phyloP scores from a whole-genome alignment of 345 rosid species.

The Syzygium aqueum region DNA sequence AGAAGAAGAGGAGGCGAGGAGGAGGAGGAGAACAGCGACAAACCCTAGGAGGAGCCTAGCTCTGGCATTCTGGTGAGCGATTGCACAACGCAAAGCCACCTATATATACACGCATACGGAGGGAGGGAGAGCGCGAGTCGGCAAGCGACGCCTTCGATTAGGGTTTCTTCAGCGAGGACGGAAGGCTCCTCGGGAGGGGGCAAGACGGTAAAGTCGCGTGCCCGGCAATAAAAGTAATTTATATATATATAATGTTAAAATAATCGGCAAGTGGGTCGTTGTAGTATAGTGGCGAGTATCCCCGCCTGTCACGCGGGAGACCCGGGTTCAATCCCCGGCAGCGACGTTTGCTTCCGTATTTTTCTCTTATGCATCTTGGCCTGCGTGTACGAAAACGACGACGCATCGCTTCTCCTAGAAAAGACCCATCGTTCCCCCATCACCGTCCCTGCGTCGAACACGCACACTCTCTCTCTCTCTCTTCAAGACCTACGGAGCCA shows the following conservation, averaged over 20 bases:
- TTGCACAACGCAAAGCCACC: not conserved
- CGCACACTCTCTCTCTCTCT: not conserved
- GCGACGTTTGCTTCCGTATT: constrained; percentile 25
- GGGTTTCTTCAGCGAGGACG: not conserved
- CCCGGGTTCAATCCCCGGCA: constrained; percentile 99
- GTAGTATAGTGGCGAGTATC: constrained; percentile 94
- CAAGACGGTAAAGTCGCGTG: not conserved
- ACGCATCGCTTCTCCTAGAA: not conserved
- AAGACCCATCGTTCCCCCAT: not conserved
- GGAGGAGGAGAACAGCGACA: not conserved
- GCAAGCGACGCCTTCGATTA: not conserved
- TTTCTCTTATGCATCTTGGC: not conserved
- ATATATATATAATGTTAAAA: no score
- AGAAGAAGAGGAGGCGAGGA: not conserved
- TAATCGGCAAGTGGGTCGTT: constrained; percentile 25
- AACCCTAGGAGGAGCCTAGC: not conserved
- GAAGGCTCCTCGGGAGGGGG: not conserved
- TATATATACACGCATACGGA: not conserved
- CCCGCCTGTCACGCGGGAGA: constrained; percentile 92
- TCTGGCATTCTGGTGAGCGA: accelerated
- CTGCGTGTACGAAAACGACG: not conserved
- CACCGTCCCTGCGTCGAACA: not conserved
- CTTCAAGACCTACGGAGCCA: constrained; percentile 2
- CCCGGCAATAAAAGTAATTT: no score
- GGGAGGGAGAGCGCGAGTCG: not conserved